Conservation (phyloP, 371 early-diverging fungal genomes). For the Actinomucor elegans region DNA sequence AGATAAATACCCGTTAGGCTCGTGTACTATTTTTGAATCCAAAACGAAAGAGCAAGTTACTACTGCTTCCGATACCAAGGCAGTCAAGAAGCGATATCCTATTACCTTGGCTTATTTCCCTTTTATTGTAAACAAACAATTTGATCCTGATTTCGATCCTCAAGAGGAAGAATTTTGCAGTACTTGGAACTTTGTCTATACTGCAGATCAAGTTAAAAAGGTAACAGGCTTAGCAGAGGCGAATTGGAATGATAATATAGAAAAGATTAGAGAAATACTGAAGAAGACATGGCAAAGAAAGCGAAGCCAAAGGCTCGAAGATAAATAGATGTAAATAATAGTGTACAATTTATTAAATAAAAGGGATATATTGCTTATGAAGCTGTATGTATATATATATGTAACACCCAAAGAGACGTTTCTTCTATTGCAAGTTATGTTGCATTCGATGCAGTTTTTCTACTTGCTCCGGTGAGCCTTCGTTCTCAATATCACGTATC, state of each 20-base stretch:
- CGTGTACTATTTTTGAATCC: conserved; percentile 29
- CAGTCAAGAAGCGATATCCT: neutral
- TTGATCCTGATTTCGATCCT: conserved; percentile 59
- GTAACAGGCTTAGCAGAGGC: conserved; percentile 51
- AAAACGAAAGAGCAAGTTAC: conserved; percentile 24
- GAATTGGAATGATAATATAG: conserved; percentile 46
- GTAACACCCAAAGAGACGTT: neutral
- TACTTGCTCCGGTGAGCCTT: conserved; percentile 44
- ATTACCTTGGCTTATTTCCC: conserved; percentile 63
- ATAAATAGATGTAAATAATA: neutral
- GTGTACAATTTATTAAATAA: neutral
- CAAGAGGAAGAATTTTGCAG: conserved; percentile 58
- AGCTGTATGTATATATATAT: neutral
- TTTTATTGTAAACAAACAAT: conserved; percentile 50
- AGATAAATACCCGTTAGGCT: conserved; percentile 27
- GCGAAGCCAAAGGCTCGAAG: conserved; percentile 26
- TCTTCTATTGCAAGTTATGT: conserved; percentile 1
- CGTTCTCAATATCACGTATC: conserved; percentile 45
- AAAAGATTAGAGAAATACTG: conserved; percentile 36
- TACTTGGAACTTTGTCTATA: conserved; percentile 67
- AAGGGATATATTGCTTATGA: neutral
- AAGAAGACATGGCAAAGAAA: conserved; percentile 50
- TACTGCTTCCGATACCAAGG: conserved; percentile 2
- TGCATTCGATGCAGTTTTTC: conserved; percentile 40
- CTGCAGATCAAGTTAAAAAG: conserved; percentile 54